Conservation (phyloP, 2,329 filamentous ascomycete genomes). For the Xylaria sp. region DNA sequence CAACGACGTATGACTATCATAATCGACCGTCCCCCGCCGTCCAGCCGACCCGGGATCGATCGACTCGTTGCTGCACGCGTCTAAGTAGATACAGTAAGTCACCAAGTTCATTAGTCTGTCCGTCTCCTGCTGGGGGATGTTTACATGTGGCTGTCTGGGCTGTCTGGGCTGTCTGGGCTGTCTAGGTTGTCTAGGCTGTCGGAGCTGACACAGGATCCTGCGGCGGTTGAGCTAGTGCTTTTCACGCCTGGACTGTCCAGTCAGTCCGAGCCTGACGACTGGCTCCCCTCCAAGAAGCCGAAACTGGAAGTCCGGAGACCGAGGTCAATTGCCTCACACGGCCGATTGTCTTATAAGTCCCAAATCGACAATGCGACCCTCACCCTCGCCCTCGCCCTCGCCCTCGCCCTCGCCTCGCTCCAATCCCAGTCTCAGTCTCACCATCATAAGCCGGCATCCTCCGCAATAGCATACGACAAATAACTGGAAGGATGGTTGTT, state of each 20-base stretch:
- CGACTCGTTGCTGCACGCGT: not conserved
- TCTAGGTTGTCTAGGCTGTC: not conserved
- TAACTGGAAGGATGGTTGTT: not conserved
- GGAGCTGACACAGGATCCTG: not conserved
- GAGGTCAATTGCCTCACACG: slow-evolving; percentile 21
- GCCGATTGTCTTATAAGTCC: slow-evolving; percentile 19
- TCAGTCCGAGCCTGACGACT: not conserved
- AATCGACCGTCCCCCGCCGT: slow-evolving; percentile 10
- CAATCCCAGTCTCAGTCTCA: not conserved
- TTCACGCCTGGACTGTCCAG: not conserved
- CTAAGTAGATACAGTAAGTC: slow-evolving; percentile 23
- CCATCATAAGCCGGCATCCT: slow-evolving; percentile 12
- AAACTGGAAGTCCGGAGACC: slow-evolving; percentile 27
- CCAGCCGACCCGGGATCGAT: not conserved
- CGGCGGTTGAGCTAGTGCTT: not conserved
- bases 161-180: too few species aligned
- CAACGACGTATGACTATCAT: slow-evolving; percentile 3
- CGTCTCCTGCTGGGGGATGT: too few species aligned
- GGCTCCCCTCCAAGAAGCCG: slow-evolving; percentile 7
- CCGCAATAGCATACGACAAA: not conserved
- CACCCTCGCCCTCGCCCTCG: not conserved
- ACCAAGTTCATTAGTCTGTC: not conserved
- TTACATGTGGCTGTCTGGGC: too few species aligned
- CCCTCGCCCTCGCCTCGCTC: not conserved
- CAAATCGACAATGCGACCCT: slow-evolving; percentile 6